Base-by-base conservation (phyloP, 2,329 filamentous ascomycete species). In the Aspergillus aculeatinus region DNA sequence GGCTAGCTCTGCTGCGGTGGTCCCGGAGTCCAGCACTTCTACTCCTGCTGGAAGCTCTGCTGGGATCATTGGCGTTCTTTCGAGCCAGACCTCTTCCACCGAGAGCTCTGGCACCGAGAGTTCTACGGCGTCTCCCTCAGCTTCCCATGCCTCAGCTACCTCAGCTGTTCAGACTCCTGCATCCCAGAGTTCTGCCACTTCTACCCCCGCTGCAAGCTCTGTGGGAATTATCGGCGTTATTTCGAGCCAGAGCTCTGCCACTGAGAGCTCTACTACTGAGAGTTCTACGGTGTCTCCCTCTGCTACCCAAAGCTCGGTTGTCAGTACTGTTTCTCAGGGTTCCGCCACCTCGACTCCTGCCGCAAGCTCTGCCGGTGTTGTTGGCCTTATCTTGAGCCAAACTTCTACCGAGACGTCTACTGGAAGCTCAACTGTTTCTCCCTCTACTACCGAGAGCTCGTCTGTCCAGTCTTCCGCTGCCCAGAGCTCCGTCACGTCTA, bases 161-260 rank as follows among this genome's bases (percentile, higher is more conserved):
- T 23, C 42, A 19, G 44, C 31, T 31, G 27, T 14, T 19, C 52
- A 23, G 52, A 55, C 12, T 55, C 39, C 55, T 33, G 48, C 48
- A 27, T 47, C 23, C 19, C 52, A 23, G 52, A 55, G 16, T 55
- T 51, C 55, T 33, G 48, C 48, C 11, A 51, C 55, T 4, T 48
- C 53, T 16, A 44, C 48, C 51, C 27, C 51, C 44, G 31, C 29
- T 7, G 49, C 57, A 29, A 59, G 51, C 51, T 47, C 51, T 19
- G 44, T 44, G 19, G 25, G 53, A 2, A 47, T 33, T 14, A 42
- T 57, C 16, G 47, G 39, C 5, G 31, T 35, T 21, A 33, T 55
- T n/a, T 29, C 52, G 10, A 55, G 52, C 39, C 39, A 55, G 52
- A 55, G 39, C 39, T 4, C 51, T 27, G n/a, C 52, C n/a, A 29